Evolutionary conservation across 2,329 filamentous ascomycete genomes (phyloP).

Genomic region (Anthostomella pinea): DNA sequence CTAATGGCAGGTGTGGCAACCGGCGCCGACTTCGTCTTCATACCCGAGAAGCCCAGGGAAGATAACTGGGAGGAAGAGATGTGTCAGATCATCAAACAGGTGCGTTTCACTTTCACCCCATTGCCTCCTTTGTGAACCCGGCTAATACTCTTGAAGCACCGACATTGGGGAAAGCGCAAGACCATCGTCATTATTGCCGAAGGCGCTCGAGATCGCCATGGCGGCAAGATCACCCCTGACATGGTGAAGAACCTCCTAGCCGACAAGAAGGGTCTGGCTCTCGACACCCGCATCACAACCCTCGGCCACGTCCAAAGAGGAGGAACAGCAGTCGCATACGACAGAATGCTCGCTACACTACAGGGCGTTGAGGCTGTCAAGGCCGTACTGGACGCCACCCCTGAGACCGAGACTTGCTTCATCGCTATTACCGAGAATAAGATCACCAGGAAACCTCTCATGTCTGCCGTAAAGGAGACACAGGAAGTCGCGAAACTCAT

Average conservation of each 20-base stretch:
- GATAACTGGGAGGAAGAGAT: slow-evolving; percentile 89
- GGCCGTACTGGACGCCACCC: slow-evolving; percentile 83
- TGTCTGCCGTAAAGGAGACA: slow-evolving; percentile 84
- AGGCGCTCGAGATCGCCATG: slow-evolving; percentile 80
- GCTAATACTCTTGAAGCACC: slow-evolving; percentile 58
- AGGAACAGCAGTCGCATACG: slow-evolving; percentile 87
- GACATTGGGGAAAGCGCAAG: slow-evolving; percentile 86
- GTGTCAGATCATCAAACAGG: slow-evolving; percentile 72
- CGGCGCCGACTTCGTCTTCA: slow-evolving; percentile 94
- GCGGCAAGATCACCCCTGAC: slow-evolving; percentile 77
- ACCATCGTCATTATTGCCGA: slow-evolving; percentile 98
- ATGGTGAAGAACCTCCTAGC: slow-evolving; percentile 89
- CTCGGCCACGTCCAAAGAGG: slow-evolving; percentile 97
- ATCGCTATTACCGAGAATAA: slow-evolving; percentile 98
- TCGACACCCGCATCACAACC: slow-evolving; percentile 93
- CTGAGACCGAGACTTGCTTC: slow-evolving; percentile 86
- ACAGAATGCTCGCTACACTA: slow-evolving; percentile 86
- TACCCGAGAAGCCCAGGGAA: slow-evolving; percentile 86
- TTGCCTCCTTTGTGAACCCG: background rate
- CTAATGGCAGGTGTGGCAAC: slow-evolving; percentile 94
- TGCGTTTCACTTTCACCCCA: slow-evolving; percentile 38
- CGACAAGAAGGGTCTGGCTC: slow-evolving; percentile 67
- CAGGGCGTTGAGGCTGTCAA: slow-evolving; percentile 94
- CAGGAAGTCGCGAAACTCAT: slow-evolving; percentile 82
- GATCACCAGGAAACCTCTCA: slow-evolving; percentile 83